Base-by-base conservation (phyloP, 176 grass and related monocot species). In the Zea mays region DNA sequence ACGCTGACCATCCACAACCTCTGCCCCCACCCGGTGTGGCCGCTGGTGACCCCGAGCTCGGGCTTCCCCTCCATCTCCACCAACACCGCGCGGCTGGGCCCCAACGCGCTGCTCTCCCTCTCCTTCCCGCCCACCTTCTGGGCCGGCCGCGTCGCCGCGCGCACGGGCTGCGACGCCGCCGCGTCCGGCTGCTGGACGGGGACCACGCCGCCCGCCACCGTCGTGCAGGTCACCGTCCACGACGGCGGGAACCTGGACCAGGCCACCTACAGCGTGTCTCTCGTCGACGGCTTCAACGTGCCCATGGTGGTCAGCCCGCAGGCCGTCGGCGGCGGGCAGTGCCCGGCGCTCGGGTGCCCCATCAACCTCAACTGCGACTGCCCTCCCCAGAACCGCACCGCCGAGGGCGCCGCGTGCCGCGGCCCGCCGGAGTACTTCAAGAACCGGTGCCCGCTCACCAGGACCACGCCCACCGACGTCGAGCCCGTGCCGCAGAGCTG, bases 231-330 rank as follows among this genome's bases (percentile, higher is more conserved):
- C 9, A 73, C 57, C 20, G 72, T 86, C 69, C 79, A 86, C 70
- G 72, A 52, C 88, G 35, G 62, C 56, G 79, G 74, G 1, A 5
- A 13, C 82, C 55, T 35, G 7, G 84, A 74, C 75, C 62, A 19
- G 37, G 74, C 79, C 19, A 4, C 55, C 8, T 90, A 86, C 84
- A 83, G 80, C 79, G 79, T 90, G 6, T 83, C 79, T 84, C 80
- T 90, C 0, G 75, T 90, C 1, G 79, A 90, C 75, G 88, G 88
- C 7, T 90, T 90, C 84, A 90, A 90, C 84, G 79, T 90, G 75
- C 88, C 88, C 10, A 9, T 68, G 15, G 79, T 86, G 13, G 6
- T 90, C 27, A 83, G 75, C 62, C 88, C 84, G 64, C 83, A 86
- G 80, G 74, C 83, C 38, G 1, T 10, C 69, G 66, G 58, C 48